phyloP scores from a whole-genome alignment of 2,329 filamentous ascomycete species.

The Nannizziopsis arthrosporioides region DNA sequence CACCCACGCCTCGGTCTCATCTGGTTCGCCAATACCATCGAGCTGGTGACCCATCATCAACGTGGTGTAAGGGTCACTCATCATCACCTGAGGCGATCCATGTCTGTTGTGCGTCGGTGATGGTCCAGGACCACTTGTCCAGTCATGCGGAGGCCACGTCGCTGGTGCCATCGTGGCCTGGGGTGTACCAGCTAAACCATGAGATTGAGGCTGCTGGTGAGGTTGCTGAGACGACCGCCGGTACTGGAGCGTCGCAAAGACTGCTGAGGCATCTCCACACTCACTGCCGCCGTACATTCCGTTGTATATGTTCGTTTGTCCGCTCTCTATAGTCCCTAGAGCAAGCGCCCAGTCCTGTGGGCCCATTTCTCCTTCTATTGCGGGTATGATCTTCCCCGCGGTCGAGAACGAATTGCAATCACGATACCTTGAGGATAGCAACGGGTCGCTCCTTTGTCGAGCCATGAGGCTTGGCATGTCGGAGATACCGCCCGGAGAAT shows the following conservation, averaged over 20 bases:
- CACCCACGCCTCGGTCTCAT: no score
- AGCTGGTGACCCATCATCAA: no score
- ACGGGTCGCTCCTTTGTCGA: not conserved
- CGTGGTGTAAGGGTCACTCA: no score
- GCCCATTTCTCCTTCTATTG: constrained; percentile 38
- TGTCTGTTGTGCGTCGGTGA: no score
- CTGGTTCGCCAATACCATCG: no score
- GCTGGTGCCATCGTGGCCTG: not conserved
- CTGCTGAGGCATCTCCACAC: constrained; percentile 21
- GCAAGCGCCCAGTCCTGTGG: constrained; percentile 72
- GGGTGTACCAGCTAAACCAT: constrained; percentile 15
- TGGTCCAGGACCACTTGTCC: no score
- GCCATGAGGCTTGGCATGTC: constrained; percentile 8
- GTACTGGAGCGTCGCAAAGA: constrained; percentile 13
- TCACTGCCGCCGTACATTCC: constrained; percentile 38
- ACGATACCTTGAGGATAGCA: constrained; percentile 28
- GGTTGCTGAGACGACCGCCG: constrained; percentile 22
- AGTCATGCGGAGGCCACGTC: not conserved
- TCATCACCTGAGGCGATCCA: no score
- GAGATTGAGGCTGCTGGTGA: constrained; percentile 20
- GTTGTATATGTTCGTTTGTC: constrained; percentile 63
- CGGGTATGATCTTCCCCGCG: constrained; percentile 26
- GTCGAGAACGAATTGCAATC: constrained; percentile 45
- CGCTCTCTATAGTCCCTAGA: constrained; percentile 66
- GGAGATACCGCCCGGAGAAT: constrained; percentile 12